These are phyloP conservation scores for Rhizophora apiculata DNA, from an alignment of 345 rosid genomes.

Conservation along the genomic window DNA sequence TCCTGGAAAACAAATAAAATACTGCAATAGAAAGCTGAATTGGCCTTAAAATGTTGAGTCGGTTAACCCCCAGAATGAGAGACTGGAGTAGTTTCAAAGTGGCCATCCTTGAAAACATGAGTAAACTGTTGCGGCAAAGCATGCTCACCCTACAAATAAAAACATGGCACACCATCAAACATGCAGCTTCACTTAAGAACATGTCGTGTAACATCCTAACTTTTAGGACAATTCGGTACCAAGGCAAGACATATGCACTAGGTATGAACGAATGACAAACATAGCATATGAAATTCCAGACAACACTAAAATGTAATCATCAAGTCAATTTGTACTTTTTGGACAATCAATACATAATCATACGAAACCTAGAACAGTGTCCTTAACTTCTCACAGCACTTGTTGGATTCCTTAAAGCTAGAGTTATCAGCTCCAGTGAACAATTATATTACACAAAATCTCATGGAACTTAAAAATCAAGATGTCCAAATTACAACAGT, in stretches of 20 bases:
- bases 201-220: neutral
- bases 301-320: too few relatives aligned
- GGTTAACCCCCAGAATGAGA: constrained; percentile 91
- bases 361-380: too few relatives aligned
- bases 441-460: too few relatives aligned
- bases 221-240: neutral
- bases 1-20: constrained; percentile 25
- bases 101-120: constrained; percentile 63
- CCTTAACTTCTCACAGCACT: too few relatives aligned
- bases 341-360: too few relatives aligned
- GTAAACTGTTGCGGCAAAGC: constrained; percentile 80
- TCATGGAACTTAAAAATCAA: too few relatives aligned
- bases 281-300: too few relatives aligned
- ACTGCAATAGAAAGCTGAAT: constrained; percentile 14
- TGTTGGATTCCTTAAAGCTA: too few relatives aligned
- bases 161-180: neutral
- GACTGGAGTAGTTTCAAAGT: constrained; percentile 76
- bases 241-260: neutral
- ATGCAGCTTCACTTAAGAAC: neutral
- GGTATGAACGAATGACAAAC: too few relatives aligned
- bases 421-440: too few relatives aligned
- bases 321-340: too few relatives aligned
- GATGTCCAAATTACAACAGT: too few relatives aligned
- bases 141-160: constrained; percentile 69
- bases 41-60: neutral